Evolutionary conservation across 192 early-diverging fungal species (phyloP).

Genomic region (Gonapodya prolifera): DNA sequence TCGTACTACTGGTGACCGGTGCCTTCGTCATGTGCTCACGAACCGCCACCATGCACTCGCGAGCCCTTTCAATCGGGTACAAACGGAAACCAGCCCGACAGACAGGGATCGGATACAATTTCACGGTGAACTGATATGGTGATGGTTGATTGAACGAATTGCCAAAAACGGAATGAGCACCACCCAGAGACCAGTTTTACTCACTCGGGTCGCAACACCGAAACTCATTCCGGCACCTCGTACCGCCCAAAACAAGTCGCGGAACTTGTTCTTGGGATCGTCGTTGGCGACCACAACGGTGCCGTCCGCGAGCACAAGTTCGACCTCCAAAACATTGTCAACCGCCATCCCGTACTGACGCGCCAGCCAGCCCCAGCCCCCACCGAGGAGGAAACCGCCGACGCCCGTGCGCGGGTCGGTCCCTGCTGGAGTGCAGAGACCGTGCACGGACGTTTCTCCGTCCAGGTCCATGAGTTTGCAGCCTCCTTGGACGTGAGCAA

Average conservation of each 20-base stretch:
- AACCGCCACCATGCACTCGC: not conserved
- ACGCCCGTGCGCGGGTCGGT: conserved; percentile 6
- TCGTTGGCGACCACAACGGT: not conserved
- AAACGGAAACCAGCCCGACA: not conserved
- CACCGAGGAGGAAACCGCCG: conserved; percentile 3
- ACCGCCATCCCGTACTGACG: not conserved
- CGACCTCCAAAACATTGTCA: conserved; percentile 1
- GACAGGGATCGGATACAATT: not conserved
- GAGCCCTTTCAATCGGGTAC: not conserved
- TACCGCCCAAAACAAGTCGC: conserved; percentile 4
- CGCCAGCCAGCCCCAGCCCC: conserved; percentile 5
- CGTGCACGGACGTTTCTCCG: not conserved
- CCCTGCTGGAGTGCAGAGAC: not conserved
- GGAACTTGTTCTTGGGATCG: not conserved
- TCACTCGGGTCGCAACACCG: not conserved
- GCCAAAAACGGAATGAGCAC: not conserved
- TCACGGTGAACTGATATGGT: not conserved
- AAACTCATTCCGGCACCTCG: not conserved
- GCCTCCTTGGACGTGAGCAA: conserved; percentile 3
- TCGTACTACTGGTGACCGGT: not conserved
- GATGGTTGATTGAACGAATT: not conserved
- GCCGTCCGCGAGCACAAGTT: not conserved
- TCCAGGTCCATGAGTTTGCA: not conserved
- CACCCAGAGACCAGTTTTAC: not conserved
- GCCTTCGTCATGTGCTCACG: not conserved